Evolutionary conservation across 2,329 filamentous ascomycete species (phyloP).

Genomic region (Rosellinia necatrix): DNA sequence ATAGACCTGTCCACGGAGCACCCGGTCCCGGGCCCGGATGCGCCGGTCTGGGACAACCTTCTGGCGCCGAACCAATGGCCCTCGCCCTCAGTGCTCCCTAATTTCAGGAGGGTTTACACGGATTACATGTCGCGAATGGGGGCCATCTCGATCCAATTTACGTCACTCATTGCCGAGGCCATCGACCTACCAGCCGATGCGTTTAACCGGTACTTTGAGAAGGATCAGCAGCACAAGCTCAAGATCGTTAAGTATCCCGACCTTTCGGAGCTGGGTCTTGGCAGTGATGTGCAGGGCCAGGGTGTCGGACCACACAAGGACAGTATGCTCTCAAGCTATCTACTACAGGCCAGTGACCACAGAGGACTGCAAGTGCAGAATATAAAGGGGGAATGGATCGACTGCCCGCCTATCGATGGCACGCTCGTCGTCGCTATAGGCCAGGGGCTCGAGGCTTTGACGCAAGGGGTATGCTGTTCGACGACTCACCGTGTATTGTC

Average conservation of each 20-base stretch:
- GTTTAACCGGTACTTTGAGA: conserved; percentile 80
- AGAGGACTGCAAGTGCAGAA: conserved; percentile 83
- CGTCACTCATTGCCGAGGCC: conserved; percentile 81
- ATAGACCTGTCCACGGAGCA: conserved; percentile 85
- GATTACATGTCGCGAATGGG: conserved; percentile 81
- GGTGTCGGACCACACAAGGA: conserved; percentile 83
- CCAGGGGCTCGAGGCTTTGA: conserved; percentile 84
- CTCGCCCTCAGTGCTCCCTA: conserved; percentile 61
- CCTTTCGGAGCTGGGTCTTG: conserved; percentile 59
- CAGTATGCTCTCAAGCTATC: conserved; percentile 80
- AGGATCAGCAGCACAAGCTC: conserved; percentile 78
- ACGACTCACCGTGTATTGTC: conserved; percentile 86
- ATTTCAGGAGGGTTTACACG: conserved; percentile 70
- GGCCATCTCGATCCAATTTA: conserved; percentile 73
- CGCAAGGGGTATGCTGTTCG: conserved; percentile 77
- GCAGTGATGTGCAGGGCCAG: conserved; percentile 50
- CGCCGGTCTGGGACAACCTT: conserved; percentile 75
- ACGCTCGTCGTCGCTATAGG: conserved; percentile 88
- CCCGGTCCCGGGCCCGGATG: conserved; percentile 61
- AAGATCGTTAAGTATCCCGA: conserved; percentile 91
- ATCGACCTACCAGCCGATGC: conserved; percentile 71
- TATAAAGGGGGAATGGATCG: conserved; percentile 76
- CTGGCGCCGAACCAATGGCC: conserved; percentile 84
- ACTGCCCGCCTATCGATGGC: conserved; percentile 74
- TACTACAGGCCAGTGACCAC: conserved; percentile 80